Conservation (phyloP, 345 rosid species). For the Psidium guajava region DNA sequence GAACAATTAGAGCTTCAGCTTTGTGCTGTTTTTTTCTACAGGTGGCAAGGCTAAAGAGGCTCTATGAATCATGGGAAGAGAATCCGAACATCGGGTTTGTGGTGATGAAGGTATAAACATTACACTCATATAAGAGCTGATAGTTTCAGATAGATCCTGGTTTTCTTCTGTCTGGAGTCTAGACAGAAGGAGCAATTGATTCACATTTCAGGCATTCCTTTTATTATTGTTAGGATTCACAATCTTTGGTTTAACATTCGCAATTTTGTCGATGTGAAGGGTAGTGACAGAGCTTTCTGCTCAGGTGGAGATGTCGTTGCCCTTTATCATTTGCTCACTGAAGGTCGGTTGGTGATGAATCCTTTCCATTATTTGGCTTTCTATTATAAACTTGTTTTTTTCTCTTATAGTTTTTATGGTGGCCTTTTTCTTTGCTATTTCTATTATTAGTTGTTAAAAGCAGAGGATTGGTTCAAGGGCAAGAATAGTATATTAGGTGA, state of each 20-base stretch:
- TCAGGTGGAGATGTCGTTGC: conserved; percentile 69
- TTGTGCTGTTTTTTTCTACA: conserved; percentile 5
- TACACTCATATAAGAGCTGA: not conserved
- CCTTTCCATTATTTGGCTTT: not conserved
- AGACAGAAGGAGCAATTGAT: not conserved
- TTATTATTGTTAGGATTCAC: not conserved
- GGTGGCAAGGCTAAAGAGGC: conserved; percentile 64
- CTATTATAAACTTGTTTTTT: not conserved
- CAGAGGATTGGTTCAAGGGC: not conserved
- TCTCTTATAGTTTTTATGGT: not conserved
- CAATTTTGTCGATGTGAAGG: conserved; percentile 41
- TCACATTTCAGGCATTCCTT: not conserved
- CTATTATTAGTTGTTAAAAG: not conserved
- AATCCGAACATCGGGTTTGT: conserved; percentile 79
- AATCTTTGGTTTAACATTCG: not conserved
- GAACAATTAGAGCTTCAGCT: not conserved
- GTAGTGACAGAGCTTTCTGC: conserved; percentile 75
- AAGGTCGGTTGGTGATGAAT: conserved; percentile 28
- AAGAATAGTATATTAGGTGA: not conserved
- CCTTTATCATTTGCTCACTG: conserved; percentile 41
- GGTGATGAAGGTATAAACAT: conserved; percentile 53
- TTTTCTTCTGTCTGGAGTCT: not conserved
- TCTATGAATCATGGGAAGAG: conserved; percentile 94
- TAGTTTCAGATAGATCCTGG: not conserved
- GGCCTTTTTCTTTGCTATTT: not conserved